A percentile compares a stretch with the other conserved stretches of the same genome.
Evolutionary conservation across 2,329 filamentous ascomycete species (phyloP).

Genomic region (Emydomyces testavorans): DNA sequence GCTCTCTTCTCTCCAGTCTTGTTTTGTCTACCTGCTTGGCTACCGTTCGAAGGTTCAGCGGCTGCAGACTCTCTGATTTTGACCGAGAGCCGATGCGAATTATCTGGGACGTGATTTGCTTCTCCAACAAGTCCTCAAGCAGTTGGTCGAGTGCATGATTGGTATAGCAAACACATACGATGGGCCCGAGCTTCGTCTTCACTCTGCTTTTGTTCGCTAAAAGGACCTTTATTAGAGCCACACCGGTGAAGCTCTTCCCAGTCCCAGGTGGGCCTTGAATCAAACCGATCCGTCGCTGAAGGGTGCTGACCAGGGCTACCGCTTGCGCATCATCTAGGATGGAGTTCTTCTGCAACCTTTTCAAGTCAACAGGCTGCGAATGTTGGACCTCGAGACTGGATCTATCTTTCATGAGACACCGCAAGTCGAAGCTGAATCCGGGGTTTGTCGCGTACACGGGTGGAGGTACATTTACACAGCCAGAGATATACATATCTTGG

Average conservation of each 20-base stretch:
- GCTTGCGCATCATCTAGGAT: conserved; percentile 40
- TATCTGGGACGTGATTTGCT: conserved; percentile 45
- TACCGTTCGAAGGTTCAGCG: conserved; percentile 39
- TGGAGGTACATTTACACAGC: conserved; percentile 10
- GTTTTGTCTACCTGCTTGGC: conserved; percentile 26
- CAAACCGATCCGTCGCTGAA: no score
- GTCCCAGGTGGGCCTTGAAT: conserved; percentile 62
- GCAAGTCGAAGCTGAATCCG: conserved; percentile 19
- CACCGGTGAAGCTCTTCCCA: conserved; percentile 53
- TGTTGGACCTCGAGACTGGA: conserved; percentile 20
- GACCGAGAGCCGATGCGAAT: conserved; percentile 51
- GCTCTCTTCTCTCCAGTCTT: conserved; percentile 21
- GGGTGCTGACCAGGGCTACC: background rate
- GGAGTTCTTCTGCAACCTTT: conserved; percentile 27
- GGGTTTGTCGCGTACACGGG: conserved; percentile 17
- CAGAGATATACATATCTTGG: background rate
- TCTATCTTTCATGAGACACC: conserved; percentile 16
- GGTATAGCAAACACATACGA: conserved; percentile 48
- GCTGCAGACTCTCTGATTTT: conserved; percentile 42
- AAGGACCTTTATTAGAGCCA: conserved; percentile 44
- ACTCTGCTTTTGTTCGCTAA: conserved; percentile 21
- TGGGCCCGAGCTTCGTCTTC: conserved; percentile 32
- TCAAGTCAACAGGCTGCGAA: conserved; percentile 22
- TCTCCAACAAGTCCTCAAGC: conserved; percentile 50
- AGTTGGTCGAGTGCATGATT: conserved; percentile 59